Conservation (phyloP, 2,329 filamentous ascomycete species). For the Myriosclerotinia duriaeana region DNA sequence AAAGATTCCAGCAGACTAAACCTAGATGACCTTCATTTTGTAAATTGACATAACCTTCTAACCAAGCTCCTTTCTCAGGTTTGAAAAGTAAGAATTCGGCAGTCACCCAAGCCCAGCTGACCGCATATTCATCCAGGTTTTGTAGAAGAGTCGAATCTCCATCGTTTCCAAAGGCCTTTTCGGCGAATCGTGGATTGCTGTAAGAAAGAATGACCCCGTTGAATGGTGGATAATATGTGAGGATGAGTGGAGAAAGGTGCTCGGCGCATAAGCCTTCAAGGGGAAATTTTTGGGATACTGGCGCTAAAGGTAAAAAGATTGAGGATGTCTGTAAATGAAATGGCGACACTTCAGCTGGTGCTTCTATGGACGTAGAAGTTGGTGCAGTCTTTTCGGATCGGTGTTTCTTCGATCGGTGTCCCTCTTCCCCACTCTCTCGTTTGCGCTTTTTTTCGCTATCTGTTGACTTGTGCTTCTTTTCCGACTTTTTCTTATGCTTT, state of each 20-base stretch:
- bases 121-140: conserved; percentile 77
- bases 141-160: conserved; percentile 51
- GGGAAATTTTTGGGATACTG: conserved; percentile 67
- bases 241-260: conserved; percentile 71
- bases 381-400: conserved; percentile 43
- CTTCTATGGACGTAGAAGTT: conserved; percentile 27
- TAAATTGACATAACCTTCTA: conserved; percentile 81
- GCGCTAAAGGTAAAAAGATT: conserved; percentile 74
- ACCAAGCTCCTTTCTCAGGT: conserved; percentile 67
- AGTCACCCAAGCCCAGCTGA: conserved; percentile 84
- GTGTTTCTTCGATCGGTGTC: conserved; percentile 47
- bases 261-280: conserved; percentile 71
- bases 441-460: conserved; percentile 48
- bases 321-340: conserved; percentile 79
- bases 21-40: conserved; percentile 88
- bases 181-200: conserved; percentile 64
- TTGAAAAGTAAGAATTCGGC: conserved; percentile 83
- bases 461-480: conserved; percentile 42
- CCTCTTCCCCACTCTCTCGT: conserved; percentile 43
- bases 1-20: conserved; percentile 84
- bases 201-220: conserved; percentile 75
- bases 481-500: conserved; percentile 38
- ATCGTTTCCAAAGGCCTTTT: conserved; percentile 53
- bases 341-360: conserved; percentile 53
- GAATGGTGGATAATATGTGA: conserved; percentile 73